Evolutionary conservation across 306 rosid species (phyloP), one percentile per base, ranked within the genome.

Genomic region (Prunus padus): DNA sequence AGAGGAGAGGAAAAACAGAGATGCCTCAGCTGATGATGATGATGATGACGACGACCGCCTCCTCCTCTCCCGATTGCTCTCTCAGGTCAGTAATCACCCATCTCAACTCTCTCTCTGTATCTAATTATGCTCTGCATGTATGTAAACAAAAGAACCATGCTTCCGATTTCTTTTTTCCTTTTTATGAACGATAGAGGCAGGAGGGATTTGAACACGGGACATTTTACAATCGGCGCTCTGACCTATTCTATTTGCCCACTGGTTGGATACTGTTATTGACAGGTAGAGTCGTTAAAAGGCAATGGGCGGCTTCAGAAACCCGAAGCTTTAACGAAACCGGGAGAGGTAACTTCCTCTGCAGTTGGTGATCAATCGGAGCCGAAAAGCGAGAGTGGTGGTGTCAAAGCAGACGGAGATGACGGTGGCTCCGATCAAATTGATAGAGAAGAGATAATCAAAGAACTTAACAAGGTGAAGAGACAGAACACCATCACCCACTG

Each of bases 401-500:
- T 5, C 42, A 66, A 70, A 50, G 77, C 12, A 11, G 60, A 52
- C 19, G 54, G 68, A 67, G 75, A n/a, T 42, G 75, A 51, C 8
- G 56, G 57, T 11, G 56, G 52, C 31, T 46, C 70, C 61, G 54
- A 3, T 18, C 85, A 67, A 16, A 61, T 50, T 20, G 87, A 79
- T 49, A 76, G 37, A 50, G 88, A 87, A 25, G 88, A 87, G 69
- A 82, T 92, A 15, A 76, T 86, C 23, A 88, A 82, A 76, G 96
- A 95, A 68, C 74, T 95, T 45, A 89, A 82, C 81, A 80, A 85
- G 74, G 72, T 95, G 64, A 88, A 79, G 77, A 92, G 54, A 75
- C 97, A 92, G 89, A 95, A 92, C 84, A 73, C 78, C 20, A 69
- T 90, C 18, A 90, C 96, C 31, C 92, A 92, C 33, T 92, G 97